Evolutionary conservation across 2,329 filamentous ascomycete species (phyloP).

Genomic region (Septoria petroselini): DNA sequence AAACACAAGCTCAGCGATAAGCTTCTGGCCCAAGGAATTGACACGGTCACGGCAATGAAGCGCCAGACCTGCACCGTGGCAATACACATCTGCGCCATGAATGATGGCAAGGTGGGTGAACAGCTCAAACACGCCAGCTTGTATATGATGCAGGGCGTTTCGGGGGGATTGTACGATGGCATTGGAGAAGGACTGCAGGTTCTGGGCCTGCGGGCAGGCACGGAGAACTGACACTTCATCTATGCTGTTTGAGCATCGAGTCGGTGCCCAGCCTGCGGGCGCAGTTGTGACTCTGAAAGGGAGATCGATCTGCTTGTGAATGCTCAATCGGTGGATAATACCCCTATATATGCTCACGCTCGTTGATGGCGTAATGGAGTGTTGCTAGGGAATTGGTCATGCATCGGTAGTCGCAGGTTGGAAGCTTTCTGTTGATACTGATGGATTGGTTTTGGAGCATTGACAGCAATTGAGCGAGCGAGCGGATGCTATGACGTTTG

Average conservation of each 20-base stretch:
- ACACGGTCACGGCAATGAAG: conserved; percentile 54
- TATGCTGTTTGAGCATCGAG: background rate
- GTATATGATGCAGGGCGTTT: conserved; percentile 63
- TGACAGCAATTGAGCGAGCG: conserved; percentile 13
- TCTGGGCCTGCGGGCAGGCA: conserved; percentile 37
- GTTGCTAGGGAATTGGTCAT: too few species aligned
- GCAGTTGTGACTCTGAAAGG: background rate
- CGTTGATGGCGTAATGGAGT: too few species aligned
- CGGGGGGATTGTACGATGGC: conserved; percentile 66
- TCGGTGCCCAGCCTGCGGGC: background rate
- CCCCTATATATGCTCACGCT: too few species aligned
- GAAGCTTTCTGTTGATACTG: background rate
- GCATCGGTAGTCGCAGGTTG: too few species aligned
- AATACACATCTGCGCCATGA: conserved; percentile 57
- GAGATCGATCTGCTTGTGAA: too few species aligned
- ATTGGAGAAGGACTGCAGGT: conserved; percentile 53
- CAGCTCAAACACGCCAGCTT: conserved; percentile 54
- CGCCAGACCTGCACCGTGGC: conserved; percentile 53
- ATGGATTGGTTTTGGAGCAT: conserved; percentile 1
- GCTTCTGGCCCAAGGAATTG: conserved; percentile 52
- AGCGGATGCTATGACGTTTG: conserved; percentile 3
- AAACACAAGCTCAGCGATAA: conserved; percentile 63
- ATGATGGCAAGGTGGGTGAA: conserved; percentile 63
- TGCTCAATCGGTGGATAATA: too few species aligned
- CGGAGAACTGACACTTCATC: conserved; percentile 1